Base-by-base conservation (phyloP, 129 eudicot genomes). In the Helianthus annuus region DNA sequence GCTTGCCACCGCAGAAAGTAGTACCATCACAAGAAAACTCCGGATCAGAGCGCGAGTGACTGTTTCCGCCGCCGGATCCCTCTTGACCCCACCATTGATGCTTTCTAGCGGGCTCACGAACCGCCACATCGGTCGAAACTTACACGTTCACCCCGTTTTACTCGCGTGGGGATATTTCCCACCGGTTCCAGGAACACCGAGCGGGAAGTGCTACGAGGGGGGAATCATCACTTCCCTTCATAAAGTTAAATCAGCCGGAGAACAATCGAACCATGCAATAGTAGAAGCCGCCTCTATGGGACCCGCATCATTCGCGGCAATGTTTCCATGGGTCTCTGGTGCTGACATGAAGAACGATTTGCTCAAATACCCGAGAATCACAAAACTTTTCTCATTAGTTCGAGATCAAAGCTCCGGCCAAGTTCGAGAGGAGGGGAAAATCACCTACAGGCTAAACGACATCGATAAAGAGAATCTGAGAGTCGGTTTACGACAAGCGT, bases 141-240 rank as follows among this genome's bases (percentile, higher is more conserved):
- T 94, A 29, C 99, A 94, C 67, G 76, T 94, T 32, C 99, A 88
- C 45, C 99, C 99, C 0, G 87, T 81, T 19, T 56, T 82, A 51
- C 76, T 87, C 0, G 90, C 85, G 0, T 94, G 99, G 97, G 99
- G 97, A 7, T 78, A 88, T 67, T 94, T 90, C 59, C 97, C 97
- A 17, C 40, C 51, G 6, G 49, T 7, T 61, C 16, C 79, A 10
- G 63, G 64, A 1, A 39, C 74, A 72, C 55, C 54, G 3, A 3
- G 4, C 12, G 94, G 91, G 2, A 90, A 78, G 65, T 57, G 81
- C 29, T 95, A 76, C 36, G 93, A 86, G 29, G 99, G 99, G 11
- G 94, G 96, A 63, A 86, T 95, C 77, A 79, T 90, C 10, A 90
- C 99, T 14, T 83, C 96, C 10, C 53, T 95, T 29, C 97, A 90